These are phyloP conservation scores for Nepenthes mirabilis DNA, from an alignment of 148 eudicot genomes.

Conservation along the genomic window DNA sequence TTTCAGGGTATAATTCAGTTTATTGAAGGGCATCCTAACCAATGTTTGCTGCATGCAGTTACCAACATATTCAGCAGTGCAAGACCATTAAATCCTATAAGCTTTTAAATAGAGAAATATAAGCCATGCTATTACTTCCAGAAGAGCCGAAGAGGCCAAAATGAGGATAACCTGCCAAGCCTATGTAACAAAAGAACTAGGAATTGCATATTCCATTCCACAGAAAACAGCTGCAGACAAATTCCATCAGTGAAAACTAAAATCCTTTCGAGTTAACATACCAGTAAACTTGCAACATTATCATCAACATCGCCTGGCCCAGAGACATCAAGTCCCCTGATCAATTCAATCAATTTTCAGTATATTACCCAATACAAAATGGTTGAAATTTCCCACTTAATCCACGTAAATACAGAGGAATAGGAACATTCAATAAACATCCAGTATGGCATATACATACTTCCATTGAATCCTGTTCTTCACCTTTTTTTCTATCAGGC, in stretches of 20 bases:
- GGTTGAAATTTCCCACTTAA: neutral
- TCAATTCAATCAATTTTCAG: conserved; percentile 9
- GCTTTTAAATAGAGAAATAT: too few species aligned
- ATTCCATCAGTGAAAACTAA: neutral
- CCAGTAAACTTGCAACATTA: conserved; percentile 71
- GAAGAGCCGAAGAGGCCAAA: too few species aligned
- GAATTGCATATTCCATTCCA: too few species aligned
- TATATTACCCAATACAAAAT: neutral
- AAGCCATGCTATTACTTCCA: too few species aligned
- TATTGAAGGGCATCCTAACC: too few species aligned
- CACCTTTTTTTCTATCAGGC: conserved; percentile 90
- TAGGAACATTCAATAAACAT: neutral
- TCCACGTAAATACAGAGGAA: conserved; percentile 2
- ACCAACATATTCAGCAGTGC: too few species aligned
- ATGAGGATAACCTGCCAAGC: too few species aligned
- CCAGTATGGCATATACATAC: conserved; percentile 27
- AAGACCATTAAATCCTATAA: too few species aligned
- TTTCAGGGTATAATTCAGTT: too few species aligned
- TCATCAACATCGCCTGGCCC: conserved; percentile 73
- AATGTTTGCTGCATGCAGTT: too few species aligned
- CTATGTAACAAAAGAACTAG: too few species aligned
- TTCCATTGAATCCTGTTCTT: conserved; percentile 98
- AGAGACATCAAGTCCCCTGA: conserved; percentile 83
- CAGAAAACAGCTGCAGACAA: too few species aligned
- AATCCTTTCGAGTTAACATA: conserved; percentile 7